A percentile compares a stretch with the other conserved stretches of the same genome.
These are phyloP conservation scores for Fraxinus quadrangulata DNA, from an alignment of 257 asterid genomes.

Conservation along the genomic window DNA sequence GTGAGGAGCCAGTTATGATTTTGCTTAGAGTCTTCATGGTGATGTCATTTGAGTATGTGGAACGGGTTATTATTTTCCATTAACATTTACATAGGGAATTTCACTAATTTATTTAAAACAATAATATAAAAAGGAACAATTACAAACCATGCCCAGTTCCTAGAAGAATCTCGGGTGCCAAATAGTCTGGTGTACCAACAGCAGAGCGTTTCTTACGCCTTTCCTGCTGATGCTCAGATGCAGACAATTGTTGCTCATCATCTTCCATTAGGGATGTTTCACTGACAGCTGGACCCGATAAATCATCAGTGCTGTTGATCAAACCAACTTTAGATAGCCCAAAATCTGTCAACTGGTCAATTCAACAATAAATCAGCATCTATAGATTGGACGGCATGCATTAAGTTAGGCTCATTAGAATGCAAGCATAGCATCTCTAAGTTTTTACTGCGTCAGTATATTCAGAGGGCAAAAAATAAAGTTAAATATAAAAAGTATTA, in stretches of 20 bases:
- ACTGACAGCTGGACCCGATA: constrained; percentile 95
- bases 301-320: constrained; percentile 93
- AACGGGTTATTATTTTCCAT: not conserved
- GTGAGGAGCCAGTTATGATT: not conserved
- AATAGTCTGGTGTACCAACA: constrained; percentile 98
- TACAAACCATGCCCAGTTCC: constrained; percentile 99
- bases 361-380: not conserved
- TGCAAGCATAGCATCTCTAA: constrained; percentile 19
- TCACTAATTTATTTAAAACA: constrained; percentile 12
- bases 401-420: constrained; percentile 22
- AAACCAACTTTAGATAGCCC: constrained; percentile 99
- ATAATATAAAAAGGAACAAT: constrained; percentile 13
- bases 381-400: constrained; percentile 15
- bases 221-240: constrained; percentile 71
- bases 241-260: constrained; percentile 76
- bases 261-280: constrained; percentile 93
- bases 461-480: constrained; percentile 10
- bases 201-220: constrained; percentile 96
- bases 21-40: constrained; percentile 7
- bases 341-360: constrained; percentile 90
- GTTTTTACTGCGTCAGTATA: constrained; percentile 5
- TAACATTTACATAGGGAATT: not conserved
- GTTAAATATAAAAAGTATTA: constrained; percentile 19
- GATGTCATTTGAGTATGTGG: not conserved
- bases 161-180: constrained; percentile 99